Evolutionary conservation across 148 eudicot genomes (phyloP), one percentile per base, ranked within the genome.

Genomic region (Dysphania ambrosioides): DNA sequence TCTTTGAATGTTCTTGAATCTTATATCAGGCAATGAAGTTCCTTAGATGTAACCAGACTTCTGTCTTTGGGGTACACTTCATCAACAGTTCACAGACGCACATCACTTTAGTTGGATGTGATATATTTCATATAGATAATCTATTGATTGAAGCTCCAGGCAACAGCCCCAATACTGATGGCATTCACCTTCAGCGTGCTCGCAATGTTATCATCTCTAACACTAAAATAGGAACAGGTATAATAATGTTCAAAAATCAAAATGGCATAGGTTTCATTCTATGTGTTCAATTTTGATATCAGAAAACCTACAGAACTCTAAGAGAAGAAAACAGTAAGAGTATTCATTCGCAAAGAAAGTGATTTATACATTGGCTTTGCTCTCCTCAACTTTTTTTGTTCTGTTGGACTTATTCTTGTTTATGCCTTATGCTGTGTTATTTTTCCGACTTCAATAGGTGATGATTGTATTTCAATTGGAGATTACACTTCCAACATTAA

Each of bases 381-480:
- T n/a, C n/a, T n/a, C n/a, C n/a, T n/a, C n/a, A n/a, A n/a, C n/a
- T n/a, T n/a, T n/a, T n/a, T n/a, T n/a, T n/a, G n/a, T n/a, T n/a
- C n/a, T n/a, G n/a, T n/a, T n/a, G n/a, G n/a, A n/a, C n/a, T n/a
- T n/a, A n/a, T n/a, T n/a, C n/a, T n/a, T n/a, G n/a, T n/a, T n/a
- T n/a, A n/a, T n/a, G n/a, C n/a, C 49, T 42, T 42, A 12, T 15
- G 12, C 12, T 36, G 40, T 36, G 40, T 8, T 36, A 36, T 36
- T 36, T 6, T 57, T 72, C n/a, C 44, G 29, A 66, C 26, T 30
- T 59, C 6, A 64, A 73, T 78, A 87, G 93, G 93, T 44, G 93
- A 89, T 81, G 93, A 86, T 82, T 87, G 91, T 75, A 76, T 89
- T 75, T 89, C 93, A 0, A 80, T 89, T 35, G 93, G 93, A 57